Base-by-base conservation (phyloP, 2,329 filamentous ascomycete species). In the Fusarium metavorans region DNA sequence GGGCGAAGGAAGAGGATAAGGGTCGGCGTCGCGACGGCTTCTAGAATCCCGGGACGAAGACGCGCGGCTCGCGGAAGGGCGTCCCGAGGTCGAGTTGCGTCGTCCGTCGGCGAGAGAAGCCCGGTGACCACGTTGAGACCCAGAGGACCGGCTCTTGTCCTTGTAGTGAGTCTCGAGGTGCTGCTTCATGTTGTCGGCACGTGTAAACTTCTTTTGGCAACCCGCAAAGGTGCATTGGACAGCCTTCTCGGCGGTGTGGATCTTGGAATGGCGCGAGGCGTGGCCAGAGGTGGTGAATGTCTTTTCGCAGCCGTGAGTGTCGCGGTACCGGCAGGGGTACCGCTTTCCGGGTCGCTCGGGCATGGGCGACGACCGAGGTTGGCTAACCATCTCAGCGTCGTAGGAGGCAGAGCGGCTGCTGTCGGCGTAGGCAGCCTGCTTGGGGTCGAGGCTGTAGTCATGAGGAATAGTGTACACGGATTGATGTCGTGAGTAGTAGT, bases 101-200 rank as follows among this genome's bases (percentile, higher is more conserved):
- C 82, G 79, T 56, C 76, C 72, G 52, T 82, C 80, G 67, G 81
- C 74, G 68, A 84, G 66, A 41, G 81, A 76, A 65, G 80, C 64
- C 76, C 82, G 79, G 75, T 80, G 79, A 39, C 77, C 76, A 70
- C 82, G 80, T 71, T 81, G 75, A 70, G 81, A 77, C n/a, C 79
- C 77, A 3, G 85, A 83, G 4, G 84, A 83, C 32, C 88, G 85
- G 35, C 84, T 84, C 83, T 89, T 89, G 73, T 91, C 88, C 82
- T 91, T 92, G 83, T 90, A 92, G 81, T 95, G 93, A 1, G 93
- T 95, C 78, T 94, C 90, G 34, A 94, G 88, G 79, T 95, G 93
- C 84, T 95, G 93, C 87, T 95, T 94, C 93, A 95, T 95, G 86
- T 95, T 95, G 86, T 95, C 93, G 77, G 92, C 92, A 73, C 93